Base-by-base conservation (phyloP, 169 alveolate genomes). In the Eimeria acervulina region DNA sequence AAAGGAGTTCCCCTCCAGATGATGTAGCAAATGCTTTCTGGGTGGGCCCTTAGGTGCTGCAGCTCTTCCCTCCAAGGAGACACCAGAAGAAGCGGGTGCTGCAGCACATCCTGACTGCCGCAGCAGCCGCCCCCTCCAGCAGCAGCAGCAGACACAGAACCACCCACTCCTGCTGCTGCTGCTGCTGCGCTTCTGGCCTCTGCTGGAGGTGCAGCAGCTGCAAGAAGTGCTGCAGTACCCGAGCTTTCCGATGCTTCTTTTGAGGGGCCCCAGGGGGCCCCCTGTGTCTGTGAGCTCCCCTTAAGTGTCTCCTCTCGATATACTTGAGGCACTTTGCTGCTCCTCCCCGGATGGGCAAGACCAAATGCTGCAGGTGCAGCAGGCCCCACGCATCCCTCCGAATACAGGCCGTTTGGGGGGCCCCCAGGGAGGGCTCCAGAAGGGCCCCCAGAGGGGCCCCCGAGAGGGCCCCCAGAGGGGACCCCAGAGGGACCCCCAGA, bases 331-430 rank as follows among this genome's bases (percentile, higher is more conserved):
- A 4, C 76, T 28, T 28, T 51, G 91, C 55, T 83, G 91, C 91
- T 59, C 23, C 55, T 26, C 10, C 91, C 91, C 7, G 91, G 91
- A 23, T 83, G 91, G 51, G 91, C 47, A 38, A 83, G 91, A 23
- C 74, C 72, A 52, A 83, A 83, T 3, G 91, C 91, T 31, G 42
- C 76, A n/a, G 70, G 47, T 13, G 88, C 88, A 4, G 63, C 88
- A 15, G 40, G 44, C 40, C 21, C 44, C 81, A 70, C 12, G 81
- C 44, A 26, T 12, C 1, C 44, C 44, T 70, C 81, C 44, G 26
- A 13, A 31, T n/a, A n/a, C n/a, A 44, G 81, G 81, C 81, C 44
- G 0, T 23, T 31, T 31, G 81, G 28, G 42, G 81, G 81, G 81
- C 68, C 68, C 68, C 68, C 19, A 59, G 8, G 68, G 68, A 44